A percentile compares a stretch with the other conserved stretches of the same genome.
Evolutionary conservation across 1,284 basidiomycete genomes (phyloP).

Genomic region (Jaminaea rosea): DNA sequence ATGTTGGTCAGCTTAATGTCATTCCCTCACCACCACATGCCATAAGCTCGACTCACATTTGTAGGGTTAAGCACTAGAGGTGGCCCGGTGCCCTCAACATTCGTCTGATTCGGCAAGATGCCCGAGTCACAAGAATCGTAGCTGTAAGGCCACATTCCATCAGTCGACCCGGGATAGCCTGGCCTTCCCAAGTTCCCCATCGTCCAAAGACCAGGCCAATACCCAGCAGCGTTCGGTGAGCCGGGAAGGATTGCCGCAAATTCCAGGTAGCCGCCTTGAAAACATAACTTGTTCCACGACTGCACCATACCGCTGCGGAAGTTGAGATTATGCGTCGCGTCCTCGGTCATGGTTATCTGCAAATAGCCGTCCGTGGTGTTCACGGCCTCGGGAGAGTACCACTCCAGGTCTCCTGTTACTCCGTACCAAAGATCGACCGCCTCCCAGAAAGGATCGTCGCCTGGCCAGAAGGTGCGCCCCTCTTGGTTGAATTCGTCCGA

Average conservation of each 20-base stretch:
- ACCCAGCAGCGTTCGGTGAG: slow-evolving; percentile 45
- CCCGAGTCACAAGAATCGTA: slow-evolving; percentile 46
- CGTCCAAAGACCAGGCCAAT: slow-evolving; percentile 50
- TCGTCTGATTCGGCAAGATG: slow-evolving; percentile 38
- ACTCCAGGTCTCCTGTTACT: slow-evolving; percentile 44
- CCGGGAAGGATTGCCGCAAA: slow-evolving; percentile 30
- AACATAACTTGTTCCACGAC: slow-evolving; percentile 47
- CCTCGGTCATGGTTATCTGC: slow-evolving; percentile 30
- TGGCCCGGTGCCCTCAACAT: slow-evolving; percentile 28
- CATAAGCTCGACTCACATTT: too few relatives aligned
- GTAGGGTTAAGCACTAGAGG: too few relatives aligned
- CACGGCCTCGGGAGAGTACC: slow-evolving; percentile 46
- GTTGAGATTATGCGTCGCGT: slow-evolving; percentile 31
- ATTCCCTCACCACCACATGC: too few relatives aligned
- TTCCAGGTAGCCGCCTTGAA: slow-evolving; percentile 43
- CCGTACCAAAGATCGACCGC: slow-evolving; percentile 44
- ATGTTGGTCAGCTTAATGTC: too few relatives aligned
- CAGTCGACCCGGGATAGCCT: slow-evolving; percentile 42
- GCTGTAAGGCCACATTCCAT: slow-evolving; percentile 48
- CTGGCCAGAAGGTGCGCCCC: slow-evolving; percentile 55
- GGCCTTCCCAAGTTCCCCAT: slow-evolving; percentile 44
- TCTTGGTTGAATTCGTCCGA: slow-evolving; percentile 66
- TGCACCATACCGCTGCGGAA: slow-evolving; percentile 46
- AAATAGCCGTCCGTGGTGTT: slow-evolving; percentile 33
- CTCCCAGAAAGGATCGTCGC: slow-evolving; percentile 45